Base-by-base conservation (phyloP, 441 rosid genomes). In the Hura crepitans region DNA sequence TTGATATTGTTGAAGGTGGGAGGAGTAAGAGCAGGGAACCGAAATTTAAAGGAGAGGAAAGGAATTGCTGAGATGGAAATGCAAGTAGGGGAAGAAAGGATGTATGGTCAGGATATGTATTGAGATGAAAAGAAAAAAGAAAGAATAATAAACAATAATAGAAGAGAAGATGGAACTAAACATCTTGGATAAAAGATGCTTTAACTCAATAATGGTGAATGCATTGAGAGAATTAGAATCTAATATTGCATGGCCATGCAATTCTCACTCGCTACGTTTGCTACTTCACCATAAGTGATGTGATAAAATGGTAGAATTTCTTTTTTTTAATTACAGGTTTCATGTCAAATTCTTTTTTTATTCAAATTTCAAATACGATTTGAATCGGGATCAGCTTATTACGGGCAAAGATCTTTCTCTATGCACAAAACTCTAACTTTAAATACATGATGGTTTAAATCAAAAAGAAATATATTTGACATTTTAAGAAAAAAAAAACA, bases 121-220 rank as follows among this genome's bases (percentile, higher is more conserved):
- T 47, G 18, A 68, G 70, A 37, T 61, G 47, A 65, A 58, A 53
- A 57, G 69, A 64, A 1, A 42, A 10, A 22, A 22, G 2, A 22
- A 6, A 78, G 70, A 83, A 81, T 80, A 75, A 82, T 77, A 46
- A 3, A 37, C 81, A 82, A 86, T 82, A 80, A 82, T 80, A 66
- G 79, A 75, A 79, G 82, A 66, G 75, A 69, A 64, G 67, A 77
- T 75, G 81, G 75, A 76, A 76, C 50, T 50, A 66, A 77, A 56
- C 46, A 79, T 22, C 71, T 39, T 60, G 62, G 85, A 81, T 81
- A 83, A 81, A 85, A n/a, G 91, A 87, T 85, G 89, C 89, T 82
- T n/a, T 83, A 79, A 69, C 68, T 83, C 91, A 85, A 85, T 81
- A 87, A 83, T 85, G 87, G 45, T 73, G 69, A 82, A 72, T 74